Evolutionary conservation across 106 monocot species (phyloP), one percentile per base, ranked within the genome.

Genomic region (Triglochin maritima): DNA sequence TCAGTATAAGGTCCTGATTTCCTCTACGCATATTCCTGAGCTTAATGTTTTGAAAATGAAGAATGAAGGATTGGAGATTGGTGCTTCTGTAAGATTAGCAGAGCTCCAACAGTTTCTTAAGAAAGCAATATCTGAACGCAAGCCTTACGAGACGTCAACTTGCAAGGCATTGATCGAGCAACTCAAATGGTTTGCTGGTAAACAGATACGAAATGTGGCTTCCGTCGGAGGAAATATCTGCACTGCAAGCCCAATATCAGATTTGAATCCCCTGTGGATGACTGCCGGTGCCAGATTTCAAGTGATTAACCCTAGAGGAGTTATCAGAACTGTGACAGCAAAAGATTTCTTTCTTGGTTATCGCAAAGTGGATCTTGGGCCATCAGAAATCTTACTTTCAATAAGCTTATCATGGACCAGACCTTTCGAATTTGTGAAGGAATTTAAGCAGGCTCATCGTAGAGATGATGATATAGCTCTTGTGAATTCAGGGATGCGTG

Each of bases 381-480:
- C 68, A 6, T 72, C 84, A 70, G 96, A 98, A 69, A 79, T 98
- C 62, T 62, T 98, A 56, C 73, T 86, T 4, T 88, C 91, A 29
- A 62, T 98, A 71, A 68, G 86, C 63, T 74, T 98, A 70, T 92
- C 96, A 66, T 98, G 96, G 96, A 92, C 83, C 9, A 77, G 75
- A 64, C 82, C 64, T 51, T 81, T 81, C 68, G 96, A 98, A 64
- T 90, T 82, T 79, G 96, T 98, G 3, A 98, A 98, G 76, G 98
- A 98, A 74, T 98, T 98, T 57, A 98, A 98, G 65, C 92, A 89
- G 69, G 83, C 92, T 64, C 98, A 98, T 66, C 77, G 98, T 67
- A 87, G 83, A 70, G 98, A 98, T 77, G 98, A 98, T 86, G 98
- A 98, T 62, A 98, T 98, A 77, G 98, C 98, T 45, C 88, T 98